Evolutionary conservation across 2,329 filamentous ascomycete species (phyloP), one percentile per base, ranked within the genome.

Genomic region (Penicillium griseofulvum): DNA sequence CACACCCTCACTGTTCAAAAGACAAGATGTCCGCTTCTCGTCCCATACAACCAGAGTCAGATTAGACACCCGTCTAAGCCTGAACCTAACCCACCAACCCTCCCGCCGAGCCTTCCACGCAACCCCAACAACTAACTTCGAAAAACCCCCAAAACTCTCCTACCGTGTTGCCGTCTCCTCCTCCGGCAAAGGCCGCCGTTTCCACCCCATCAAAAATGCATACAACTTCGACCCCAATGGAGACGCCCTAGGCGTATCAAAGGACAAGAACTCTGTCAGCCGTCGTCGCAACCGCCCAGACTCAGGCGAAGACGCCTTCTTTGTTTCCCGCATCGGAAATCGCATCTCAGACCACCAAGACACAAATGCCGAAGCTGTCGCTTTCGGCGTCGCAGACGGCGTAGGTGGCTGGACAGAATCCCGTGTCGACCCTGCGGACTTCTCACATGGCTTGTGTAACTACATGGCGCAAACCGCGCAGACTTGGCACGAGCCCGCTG

Each of bases 301-400:
- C 55, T 94, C 89, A 48, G 94, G 94, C 16, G 92, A 99, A 75
- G 94, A 99, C 81, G 90, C 94, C 55, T 97, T 97, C 78, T 99
- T 99, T 75, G 88, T 94, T 65, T 84, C 88, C 68, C 85, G 87
- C 24, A 79, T 97, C n/a, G 90, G 89, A 48, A 54, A 54, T 31
- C 22, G 36, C 11, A 45, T 55, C 44, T 54, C 53, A 41, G 50
- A 46, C 37, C 46, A 54, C 39, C 45, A 12, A 87, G 50, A 46
- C 8, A 36, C 26, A 28, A 81, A 85, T 36, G 81, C 86, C 38
- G 58, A 68, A 39, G 58, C 65, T 4, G 83, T 96, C 11, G 90
- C 92, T 0, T 87, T 99, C 64, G 94, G 91, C 17, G 84, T 99
- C 24, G 91, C 92, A 50, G 94, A 99, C 71, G 94, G 94, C 11